These are phyloP conservation scores for Viola odorata DNA, from an alignment of 345 rosid species.

Conservation along the genomic window DNA sequence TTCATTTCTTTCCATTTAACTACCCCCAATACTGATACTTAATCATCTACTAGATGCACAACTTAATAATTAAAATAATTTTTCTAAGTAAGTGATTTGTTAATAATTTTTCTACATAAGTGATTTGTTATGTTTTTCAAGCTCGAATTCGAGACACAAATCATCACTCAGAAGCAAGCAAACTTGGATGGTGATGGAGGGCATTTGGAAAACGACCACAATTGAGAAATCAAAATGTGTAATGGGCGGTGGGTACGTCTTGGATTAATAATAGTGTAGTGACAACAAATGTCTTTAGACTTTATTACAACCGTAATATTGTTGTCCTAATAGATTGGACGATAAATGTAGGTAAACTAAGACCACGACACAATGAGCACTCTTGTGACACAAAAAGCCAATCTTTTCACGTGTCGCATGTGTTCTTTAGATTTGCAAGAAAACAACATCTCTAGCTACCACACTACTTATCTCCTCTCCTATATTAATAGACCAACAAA, in stretches of 20 bases:
- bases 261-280: too few relatives aligned
- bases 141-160: too few relatives aligned
- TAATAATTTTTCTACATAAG: too few relatives aligned
- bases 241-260: not conserved
- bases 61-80: too few relatives aligned
- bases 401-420: conserved; percentile 20
- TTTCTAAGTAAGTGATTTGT: too few relatives aligned
- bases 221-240: not conserved
- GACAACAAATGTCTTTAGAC: conserved; percentile 4
- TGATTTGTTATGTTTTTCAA: too few relatives aligned
- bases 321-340: not conserved
- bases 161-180: too few relatives aligned
- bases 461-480: not conserved
- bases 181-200: too few relatives aligned
- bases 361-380: not conserved
- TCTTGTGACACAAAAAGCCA: conserved; percentile 15
- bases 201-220: not conserved
- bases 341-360: conserved; percentile 6
- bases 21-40: too few relatives aligned
- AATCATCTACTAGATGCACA: too few relatives aligned
- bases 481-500: not conserved
- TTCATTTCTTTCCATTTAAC: too few relatives aligned
- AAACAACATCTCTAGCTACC: conserved; percentile 2
- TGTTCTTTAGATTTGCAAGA: not conserved
- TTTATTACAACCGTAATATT: conserved; percentile 16